These are phyloP conservation scores for Nemania diffusa DNA, from an alignment of 2,329 filamentous ascomycete genomes.

Conservation along the genomic window DNA sequence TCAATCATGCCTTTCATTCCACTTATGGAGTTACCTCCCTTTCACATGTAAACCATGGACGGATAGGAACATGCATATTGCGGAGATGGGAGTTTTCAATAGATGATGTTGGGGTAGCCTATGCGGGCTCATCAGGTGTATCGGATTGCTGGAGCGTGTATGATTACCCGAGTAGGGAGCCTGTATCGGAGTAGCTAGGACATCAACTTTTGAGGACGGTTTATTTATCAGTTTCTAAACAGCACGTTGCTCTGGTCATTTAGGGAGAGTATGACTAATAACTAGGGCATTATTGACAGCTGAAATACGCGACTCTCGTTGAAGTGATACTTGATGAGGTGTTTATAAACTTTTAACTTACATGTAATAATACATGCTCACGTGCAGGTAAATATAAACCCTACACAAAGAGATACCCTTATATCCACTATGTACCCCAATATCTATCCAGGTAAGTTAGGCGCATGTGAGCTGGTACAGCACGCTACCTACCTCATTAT, in stretches of 20 bases:
- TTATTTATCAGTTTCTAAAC: slow-evolving; percentile 19
- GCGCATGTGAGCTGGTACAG: too few species aligned
- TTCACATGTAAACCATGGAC: slow-evolving; percentile 32
- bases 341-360: too few species aligned
- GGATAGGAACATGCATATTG: slow-evolving; percentile 31
- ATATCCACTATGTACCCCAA: too few species aligned
- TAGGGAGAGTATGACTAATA: background rate
- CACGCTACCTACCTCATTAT: too few species aligned
- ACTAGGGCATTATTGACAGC: background rate
- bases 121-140: slow-evolving; percentile 18
- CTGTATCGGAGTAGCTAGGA: slow-evolving; percentile 11
- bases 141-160: slow-evolving; percentile 25
- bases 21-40: slow-evolving; percentile 16
- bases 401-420: too few species aligned
- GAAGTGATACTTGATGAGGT: too few species aligned
- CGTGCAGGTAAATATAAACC: too few species aligned
- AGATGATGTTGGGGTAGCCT: slow-evolving; percentile 26
- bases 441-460: too few species aligned
- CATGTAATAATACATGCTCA: too few species aligned
- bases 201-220: slow-evolving; percentile 20
- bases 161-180: slow-evolving; percentile 24
- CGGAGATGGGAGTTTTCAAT: slow-evolving; percentile 32
- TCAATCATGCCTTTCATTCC: slow-evolving; percentile 26
- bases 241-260: background rate
- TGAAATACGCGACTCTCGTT: background rate